phyloP scores from a whole-genome alignment of 495 filamentous ascomycete genomes.

The Annulohypoxylon maeteangense region DNA sequence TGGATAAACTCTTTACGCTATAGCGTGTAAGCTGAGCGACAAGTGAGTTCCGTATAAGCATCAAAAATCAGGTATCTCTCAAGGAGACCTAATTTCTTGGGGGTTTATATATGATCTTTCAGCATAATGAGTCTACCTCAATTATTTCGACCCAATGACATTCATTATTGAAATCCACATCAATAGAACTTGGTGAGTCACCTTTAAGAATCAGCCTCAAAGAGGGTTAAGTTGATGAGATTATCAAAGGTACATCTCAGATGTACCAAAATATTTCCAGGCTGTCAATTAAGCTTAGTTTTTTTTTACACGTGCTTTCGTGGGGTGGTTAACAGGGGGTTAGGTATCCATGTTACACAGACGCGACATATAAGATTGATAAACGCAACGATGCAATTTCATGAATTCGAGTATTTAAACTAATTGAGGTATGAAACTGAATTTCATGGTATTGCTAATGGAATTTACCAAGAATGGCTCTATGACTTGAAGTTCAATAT shows the following conservation, averaged over 20 bases:
- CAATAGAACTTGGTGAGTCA: slow-evolving; percentile 15
- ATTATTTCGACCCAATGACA: not conserved
- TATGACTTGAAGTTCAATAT: too few species aligned
- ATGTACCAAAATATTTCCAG: slow-evolving; percentile 12
- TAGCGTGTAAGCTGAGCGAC: slow-evolving; percentile 13
- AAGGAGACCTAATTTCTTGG: slow-evolving; percentile 12
- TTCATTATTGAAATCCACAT: not conserved
- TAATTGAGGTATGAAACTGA: not conserved
- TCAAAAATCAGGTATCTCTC: slow-evolving; percentile 29
- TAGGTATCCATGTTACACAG: slow-evolving; percentile 1
- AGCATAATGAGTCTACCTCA: not conserved
- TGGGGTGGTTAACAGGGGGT: slow-evolving; percentile 18
- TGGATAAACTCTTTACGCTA: slow-evolving; percentile 7
- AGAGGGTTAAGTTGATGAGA: not conserved
- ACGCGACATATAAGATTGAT: not conserved
- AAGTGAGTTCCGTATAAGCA: slow-evolving; percentile 24
- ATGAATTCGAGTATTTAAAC: not conserved
- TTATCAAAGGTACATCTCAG: slow-evolving; percentile 23
- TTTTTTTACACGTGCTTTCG: slow-evolving; percentile 33
- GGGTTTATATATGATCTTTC: not conserved
- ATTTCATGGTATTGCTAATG: not conserved
- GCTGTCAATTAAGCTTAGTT: not conserved
- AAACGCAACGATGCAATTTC: not conserved
- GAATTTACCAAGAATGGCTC: too few species aligned
- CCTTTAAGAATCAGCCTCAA: slow-evolving; percentile 1